Evolutionary conservation across 164 flowering plant species (phyloP).

Genomic region (Dillenia suffruticosa): DNA sequence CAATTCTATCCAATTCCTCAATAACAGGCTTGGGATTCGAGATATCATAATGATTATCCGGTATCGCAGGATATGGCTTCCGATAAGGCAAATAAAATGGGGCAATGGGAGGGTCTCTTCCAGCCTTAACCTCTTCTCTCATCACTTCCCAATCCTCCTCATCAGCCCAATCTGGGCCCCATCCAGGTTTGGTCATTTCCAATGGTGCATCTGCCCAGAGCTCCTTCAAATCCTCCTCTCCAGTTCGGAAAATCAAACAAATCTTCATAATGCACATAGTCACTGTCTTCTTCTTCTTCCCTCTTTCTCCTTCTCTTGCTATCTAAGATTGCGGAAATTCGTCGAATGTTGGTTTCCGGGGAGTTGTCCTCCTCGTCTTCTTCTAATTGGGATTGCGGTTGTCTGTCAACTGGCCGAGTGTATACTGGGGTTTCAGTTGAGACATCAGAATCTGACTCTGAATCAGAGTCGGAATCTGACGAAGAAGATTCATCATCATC

Average conservation of each 20-base stretch:
- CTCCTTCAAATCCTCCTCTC: slow-evolving; percentile 82
- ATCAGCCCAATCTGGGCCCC: slow-evolving; percentile 88
- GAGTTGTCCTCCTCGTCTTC: slow-evolving; percentile 28
- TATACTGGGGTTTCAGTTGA: slow-evolving; percentile 3
- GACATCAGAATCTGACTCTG: slow-evolving; percentile 30
- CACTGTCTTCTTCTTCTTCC: slow-evolving; percentile 33
- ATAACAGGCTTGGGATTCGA: slow-evolving; percentile 52
- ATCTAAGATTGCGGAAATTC: slow-evolving; percentile 21
- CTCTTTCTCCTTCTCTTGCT: slow-evolving; percentile 23
- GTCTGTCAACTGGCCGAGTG: slow-evolving; percentile 1
- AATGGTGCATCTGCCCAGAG: slow-evolving; percentile 76
- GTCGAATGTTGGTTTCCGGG: slow-evolving; percentile 32
- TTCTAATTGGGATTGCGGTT: background rate
- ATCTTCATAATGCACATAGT: slow-evolving; percentile 26
- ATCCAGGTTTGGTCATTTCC: slow-evolving; percentile 51
- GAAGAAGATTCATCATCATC: slow-evolving; percentile 6
- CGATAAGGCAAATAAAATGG: slow-evolving; percentile 86
- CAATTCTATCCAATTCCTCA: slow-evolving; percentile 88
- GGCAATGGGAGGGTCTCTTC: slow-evolving; percentile 62
- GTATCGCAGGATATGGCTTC: slow-evolving; percentile 63
- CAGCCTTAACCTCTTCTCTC: slow-evolving; percentile 37
- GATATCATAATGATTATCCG: slow-evolving; percentile 62
- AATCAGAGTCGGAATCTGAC: slow-evolving; percentile 20
- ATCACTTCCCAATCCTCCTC: slow-evolving; percentile 66
- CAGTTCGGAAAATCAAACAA: slow-evolving; percentile 76